Evolutionary conservation across 228 moss, liverwort and hornwort genomes (phyloP), one percentile per base, ranked within the genome.

Genomic region (Sphagnum fallax): DNA sequence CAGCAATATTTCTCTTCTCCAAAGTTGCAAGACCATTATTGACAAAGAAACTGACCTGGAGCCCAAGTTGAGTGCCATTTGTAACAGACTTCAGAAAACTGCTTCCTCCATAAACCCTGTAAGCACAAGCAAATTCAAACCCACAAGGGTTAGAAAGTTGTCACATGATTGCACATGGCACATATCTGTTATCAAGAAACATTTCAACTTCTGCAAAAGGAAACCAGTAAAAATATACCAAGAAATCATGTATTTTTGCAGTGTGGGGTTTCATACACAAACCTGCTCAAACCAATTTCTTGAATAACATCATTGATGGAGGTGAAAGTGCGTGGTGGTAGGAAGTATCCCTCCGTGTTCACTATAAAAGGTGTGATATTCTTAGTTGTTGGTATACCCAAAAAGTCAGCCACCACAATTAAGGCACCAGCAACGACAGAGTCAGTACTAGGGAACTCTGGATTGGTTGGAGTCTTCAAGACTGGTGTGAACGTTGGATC

Each of bases 381-480:
- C 5, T 83, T 16, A 7, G 81, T 63, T 55, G 53, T 32, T 0
- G 15, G 0, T 32, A 89, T 78, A 16, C 79, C 68, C 49, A 93
- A 69, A 65, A 75, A 77, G 16, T 79, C 81, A 47, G 91, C 75
- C 52, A 93, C n/a, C 62, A 87, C 73, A 50, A 79, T 5, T 11
- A 78, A 93, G 6, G 79, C 69, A 52, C 89, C 93, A 4, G 81
- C 74, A 49, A 81, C 87, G 16, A 84, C 72, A 5, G 89, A 81
- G 83, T 93, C 91, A 52, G 84, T 85, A 80, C 89, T 93, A 11
- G 89, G 89, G 63, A 80, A 93, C 77, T 93, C 93, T 5, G 93
- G 93, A 66, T 91, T 87, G 4, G 87, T 71, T 0, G 93, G 91
- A 52, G 81, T 85, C n/a, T 51, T 32, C 8, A 93, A 49, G 8